A percentile compares a stretch with the other conserved stretches of the same genome.
phyloP scores from a whole-genome alignment of 345 rosid species.

The Eutrema heterophyllum region DNA sequence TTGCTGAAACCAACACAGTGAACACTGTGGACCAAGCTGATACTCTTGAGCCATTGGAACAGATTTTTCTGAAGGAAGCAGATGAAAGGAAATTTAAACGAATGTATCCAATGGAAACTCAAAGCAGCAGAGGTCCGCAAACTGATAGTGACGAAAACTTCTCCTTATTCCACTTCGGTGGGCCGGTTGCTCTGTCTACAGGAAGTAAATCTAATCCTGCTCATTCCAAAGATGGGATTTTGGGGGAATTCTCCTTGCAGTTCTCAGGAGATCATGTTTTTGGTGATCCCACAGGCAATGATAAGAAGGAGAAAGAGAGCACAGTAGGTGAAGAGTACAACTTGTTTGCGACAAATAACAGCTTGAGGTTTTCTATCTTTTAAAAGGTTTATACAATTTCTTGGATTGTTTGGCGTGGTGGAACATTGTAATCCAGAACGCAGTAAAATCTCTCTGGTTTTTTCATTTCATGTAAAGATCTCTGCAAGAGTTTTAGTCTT shows the following conservation, averaged over 20 bases:
- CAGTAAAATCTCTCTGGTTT: background rate
- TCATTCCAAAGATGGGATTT: conserved; percentile 38
- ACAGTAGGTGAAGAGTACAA: conserved; percentile 65
- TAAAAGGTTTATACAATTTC: conserved; percentile 24
- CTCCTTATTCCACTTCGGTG: conserved; percentile 89
- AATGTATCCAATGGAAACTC: conserved; percentile 20
- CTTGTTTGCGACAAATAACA: conserved; percentile 74
- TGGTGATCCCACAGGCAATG: conserved; percentile 40
- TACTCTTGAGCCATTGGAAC: conserved; percentile 26
- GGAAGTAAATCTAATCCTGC: conserved; percentile 39
- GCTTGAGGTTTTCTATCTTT: conserved; percentile 64
- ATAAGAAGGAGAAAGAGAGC: conserved; percentile 37
- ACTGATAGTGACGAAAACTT: conserved; percentile 42
- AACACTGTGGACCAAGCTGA: conserved; percentile 38
- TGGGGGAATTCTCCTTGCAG: conserved; percentile 44
- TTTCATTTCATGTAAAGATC: conserved; percentile 20
- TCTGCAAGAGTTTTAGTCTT: background rate
- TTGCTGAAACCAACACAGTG: conserved; percentile 41
- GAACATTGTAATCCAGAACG: conserved; percentile 7
- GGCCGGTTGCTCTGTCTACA: conserved; percentile 63
- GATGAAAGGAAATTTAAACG: conserved; percentile 8
- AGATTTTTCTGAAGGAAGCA: conserved; percentile 37
- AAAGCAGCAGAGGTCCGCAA: conserved; percentile 33
- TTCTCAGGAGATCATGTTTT: conserved; percentile 44
- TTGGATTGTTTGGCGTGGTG: conserved; percentile 13